Conservation (phyloP, 495 filamentous ascomycete genomes). For the Daldinia childiae region DNA sequence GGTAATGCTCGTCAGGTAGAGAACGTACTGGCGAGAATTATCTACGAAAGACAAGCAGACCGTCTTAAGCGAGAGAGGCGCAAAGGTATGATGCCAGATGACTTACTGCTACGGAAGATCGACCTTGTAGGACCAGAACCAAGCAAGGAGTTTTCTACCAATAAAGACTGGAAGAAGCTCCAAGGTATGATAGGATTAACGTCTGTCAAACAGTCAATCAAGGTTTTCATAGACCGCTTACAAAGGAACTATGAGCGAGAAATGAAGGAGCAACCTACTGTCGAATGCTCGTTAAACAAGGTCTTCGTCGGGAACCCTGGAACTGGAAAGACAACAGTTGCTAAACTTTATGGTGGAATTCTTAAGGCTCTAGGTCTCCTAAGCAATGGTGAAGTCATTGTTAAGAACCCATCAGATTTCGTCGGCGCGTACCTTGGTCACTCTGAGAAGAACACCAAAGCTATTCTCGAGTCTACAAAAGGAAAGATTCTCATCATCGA, state of each 20-base stretch:
- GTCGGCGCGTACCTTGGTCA: conserved; percentile 69
- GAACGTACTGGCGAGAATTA: conserved; percentile 63
- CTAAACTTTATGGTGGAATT: conserved; percentile 74
- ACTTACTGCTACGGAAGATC: conserved; percentile 64
- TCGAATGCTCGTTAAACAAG: conserved; percentile 69
- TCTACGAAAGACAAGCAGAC: conserved; percentile 66
- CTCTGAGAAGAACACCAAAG: conserved; percentile 77
- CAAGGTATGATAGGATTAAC: conserved; percentile 68
- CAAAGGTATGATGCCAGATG: conserved; percentile 50
- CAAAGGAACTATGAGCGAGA: conserved; percentile 66
- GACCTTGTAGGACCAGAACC: conserved; percentile 77
- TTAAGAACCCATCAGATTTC: conserved; percentile 80
- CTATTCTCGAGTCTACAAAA: conserved; percentile 68
- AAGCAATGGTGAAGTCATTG: conserved; percentile 69
- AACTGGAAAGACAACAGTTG: conserved; percentile 80
- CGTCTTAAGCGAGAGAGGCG: conserved; percentile 57
- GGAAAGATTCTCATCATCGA: conserved; percentile 82
- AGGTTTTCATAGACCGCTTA: conserved; percentile 66
- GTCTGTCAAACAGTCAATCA: conserved; percentile 69
- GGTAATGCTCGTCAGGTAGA: conserved; percentile 76
- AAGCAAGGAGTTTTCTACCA: conserved; percentile 57
- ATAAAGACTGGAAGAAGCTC: conserved; percentile 67
- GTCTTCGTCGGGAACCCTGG: conserved; percentile 76
- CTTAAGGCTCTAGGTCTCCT: conserved; percentile 68
- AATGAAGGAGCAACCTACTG: conserved; percentile 62